Base-by-base conservation (phyloP, 345 rosid genomes). In the Linum trigynum region DNA sequence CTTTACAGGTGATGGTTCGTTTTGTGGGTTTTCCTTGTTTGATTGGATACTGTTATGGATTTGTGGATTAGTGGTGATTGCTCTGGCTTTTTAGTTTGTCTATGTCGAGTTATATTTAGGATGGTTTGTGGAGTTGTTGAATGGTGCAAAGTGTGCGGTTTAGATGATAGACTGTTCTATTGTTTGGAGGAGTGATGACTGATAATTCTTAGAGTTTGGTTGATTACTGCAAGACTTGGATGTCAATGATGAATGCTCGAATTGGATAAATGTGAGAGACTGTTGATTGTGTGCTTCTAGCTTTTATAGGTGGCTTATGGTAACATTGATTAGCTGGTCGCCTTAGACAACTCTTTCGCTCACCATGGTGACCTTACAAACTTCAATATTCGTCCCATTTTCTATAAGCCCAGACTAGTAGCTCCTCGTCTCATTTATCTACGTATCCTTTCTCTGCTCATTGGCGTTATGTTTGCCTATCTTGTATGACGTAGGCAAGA, bases 1-100 rank as follows among this genome's bases (percentile, higher is more conserved):
- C 70, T 91, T 91, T 61, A 91, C 98, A 2, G 98, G 98, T 91
- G 11, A 17, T 10, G 23, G 59, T 57, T 57, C 55, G 5, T 41
- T 64, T 9, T 3, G 7, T 48, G 1, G 9, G 53, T 50, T 67
- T 40, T 40, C 42, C 57, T 50, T 5, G 12, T 35, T 69, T 59
- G 55, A 2, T 16, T 15, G 62, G 59, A 16, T 76, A 62, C 17
- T 4, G 42, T 4, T 43, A 23, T 11, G 35, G 14, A 56, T 15
- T 2, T 41, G 7, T 4, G 10, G 7, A 3, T 38, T 45, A 9
- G 23, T 7, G 50, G 53, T 45, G 11, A 23, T 41, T 3, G 45
- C 40, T 69, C 57, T 58, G 38, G 4, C 53, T 15, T 1, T 37
- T 10, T 23, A 23, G 32, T 23, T 23, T 16, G 39, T 36, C 38